Evolutionary conservation across 805 yeast genomes (phyloP).

Genomic region (Nakazawaea populi): DNA sequence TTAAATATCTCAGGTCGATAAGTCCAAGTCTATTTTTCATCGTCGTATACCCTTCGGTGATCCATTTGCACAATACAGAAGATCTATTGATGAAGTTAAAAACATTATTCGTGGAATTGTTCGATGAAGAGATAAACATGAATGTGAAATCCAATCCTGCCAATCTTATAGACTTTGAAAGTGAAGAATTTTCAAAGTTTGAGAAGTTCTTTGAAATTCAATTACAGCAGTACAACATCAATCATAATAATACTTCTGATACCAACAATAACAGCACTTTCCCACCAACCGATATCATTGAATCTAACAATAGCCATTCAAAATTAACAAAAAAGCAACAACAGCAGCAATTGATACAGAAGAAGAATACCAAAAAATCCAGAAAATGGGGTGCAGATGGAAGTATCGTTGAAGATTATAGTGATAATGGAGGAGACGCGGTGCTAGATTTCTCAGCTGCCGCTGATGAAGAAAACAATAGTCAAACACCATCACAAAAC

Average conservation of each 20-base stretch:
- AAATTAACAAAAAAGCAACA: slow-evolving; percentile 1
- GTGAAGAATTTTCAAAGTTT: slow-evolving; percentile 27
- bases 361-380: slow-evolving; percentile 30
- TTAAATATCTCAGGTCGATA: slow-evolving; percentile 37
- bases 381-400: slow-evolving; percentile 72
- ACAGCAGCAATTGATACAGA: slow-evolving; percentile 13
- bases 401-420: slow-evolving; percentile 36
- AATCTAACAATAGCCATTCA: neutral
- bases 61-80: slow-evolving; percentile 29
- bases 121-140: slow-evolving; percentile 19
- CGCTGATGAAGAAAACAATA: slow-evolving; percentile 14
- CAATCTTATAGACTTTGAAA: slow-evolving; percentile 20
- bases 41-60: slow-evolving; percentile 33
- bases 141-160: slow-evolving; percentile 24
- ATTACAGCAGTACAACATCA: slow-evolving; percentile 22
- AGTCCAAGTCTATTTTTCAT: slow-evolving; percentile 38
- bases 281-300: too few species aligned
- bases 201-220: slow-evolving; percentile 34
- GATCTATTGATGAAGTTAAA: slow-evolving; percentile 24
- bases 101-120: slow-evolving; percentile 24
- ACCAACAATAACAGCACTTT: neutral
- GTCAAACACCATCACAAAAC: neutral
- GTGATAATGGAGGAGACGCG: slow-evolving; percentile 23
- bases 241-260: slow-evolving; percentile 4
- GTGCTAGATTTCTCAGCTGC: slow-evolving; percentile 55